Base-by-base conservation (phyloP, 176 grass and related monocot species). In the Oryza rufipogon region DNA sequence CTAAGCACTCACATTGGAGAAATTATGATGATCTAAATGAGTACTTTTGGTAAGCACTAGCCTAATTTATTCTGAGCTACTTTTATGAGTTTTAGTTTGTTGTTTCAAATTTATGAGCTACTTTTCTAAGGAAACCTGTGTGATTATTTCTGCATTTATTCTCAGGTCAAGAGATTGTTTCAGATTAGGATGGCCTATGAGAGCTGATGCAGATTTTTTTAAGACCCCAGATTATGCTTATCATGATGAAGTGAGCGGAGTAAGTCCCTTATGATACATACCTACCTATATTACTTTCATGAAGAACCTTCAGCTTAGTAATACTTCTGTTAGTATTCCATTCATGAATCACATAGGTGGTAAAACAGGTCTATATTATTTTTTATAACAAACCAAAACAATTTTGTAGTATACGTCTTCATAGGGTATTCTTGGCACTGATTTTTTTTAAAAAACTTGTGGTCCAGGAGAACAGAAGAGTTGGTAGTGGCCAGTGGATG, bases 11-110 rank as follows among this genome's bases (percentile, higher is more conserved):
- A 30, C 91, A 90, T 72, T 98, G 96, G 96, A 93, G 92, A 75
- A 98, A 98, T 65, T 98, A 98, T 23, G 93, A 98, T 89, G 96
- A 98, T 90, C 83, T 95, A 12, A 98, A 95, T 66, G 93, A 98
- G 86, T 95, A 98, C 44, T 98, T 98, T 80, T 98, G 96, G 96
- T 98, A 93, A 87, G 70, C 66, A 48, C 19, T 45, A 79, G 3
- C 15, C 32, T 46, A 52, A 81, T 63, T 65, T 86, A 19, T 71
- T 39, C 71, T 66, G 56, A 61, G 56, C 7, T 61, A 61, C 20
- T 61, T 61, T 61, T 61, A 61, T 61, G 20, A 61, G 56, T 20
- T 20, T 61, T 61, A n/a, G 7, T 61, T 61, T 61, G 17, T 49
- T 76, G 66, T 49, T 46, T 81, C 64, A 11, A 23, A 78, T 75